phyloP scores from a whole-genome alignment of 306 rosid species.

The Medicago lupulina region DNA sequence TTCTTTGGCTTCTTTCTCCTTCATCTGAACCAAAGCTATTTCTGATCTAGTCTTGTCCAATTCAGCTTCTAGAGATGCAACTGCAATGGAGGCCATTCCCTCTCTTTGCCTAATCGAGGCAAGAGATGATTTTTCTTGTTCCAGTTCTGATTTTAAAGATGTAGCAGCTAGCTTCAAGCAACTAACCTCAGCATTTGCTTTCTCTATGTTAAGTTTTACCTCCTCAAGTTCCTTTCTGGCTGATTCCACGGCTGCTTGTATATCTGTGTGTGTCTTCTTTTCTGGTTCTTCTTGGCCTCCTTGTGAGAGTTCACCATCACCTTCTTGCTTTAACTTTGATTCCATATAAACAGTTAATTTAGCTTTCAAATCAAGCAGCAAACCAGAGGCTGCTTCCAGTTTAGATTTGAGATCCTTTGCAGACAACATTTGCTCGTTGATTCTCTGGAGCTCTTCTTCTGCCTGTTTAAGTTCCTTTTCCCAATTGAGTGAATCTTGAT shows the following conservation, averaged over 20 bases:
- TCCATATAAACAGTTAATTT: slow-evolving; percentile 91
- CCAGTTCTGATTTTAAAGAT: slow-evolving; percentile 81
- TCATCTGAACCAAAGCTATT: slow-evolving; percentile 88
- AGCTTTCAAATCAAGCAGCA: slow-evolving; percentile 82
- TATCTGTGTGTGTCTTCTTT: slow-evolving; percentile 64
- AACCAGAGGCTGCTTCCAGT: slow-evolving; percentile 77
- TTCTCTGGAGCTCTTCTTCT: slow-evolving; percentile 85
- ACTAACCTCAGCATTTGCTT: slow-evolving; percentile 82
- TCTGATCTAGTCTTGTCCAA: slow-evolving; percentile 82
- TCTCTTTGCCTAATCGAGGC: slow-evolving; percentile 81
- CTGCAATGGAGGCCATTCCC: slow-evolving; percentile 95
- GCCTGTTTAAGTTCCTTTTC: slow-evolving; percentile 91
- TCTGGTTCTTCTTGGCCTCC: slow-evolving; percentile 54
- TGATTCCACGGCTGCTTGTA: slow-evolving; percentile 79
- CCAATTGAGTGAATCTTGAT: slow-evolving; percentile 93
- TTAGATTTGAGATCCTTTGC: slow-evolving; percentile 86
- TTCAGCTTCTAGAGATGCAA: slow-evolving; percentile 90
- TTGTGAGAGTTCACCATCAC: slow-evolving; percentile 48
- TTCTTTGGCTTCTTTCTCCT: slow-evolving; percentile 91
- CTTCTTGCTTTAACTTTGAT: slow-evolving; percentile 70
- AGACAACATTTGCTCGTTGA: slow-evolving; percentile 72
- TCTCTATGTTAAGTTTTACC: slow-evolving; percentile 85
- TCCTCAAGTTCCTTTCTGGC: slow-evolving; percentile 85
- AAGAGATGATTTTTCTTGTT: slow-evolving; percentile 75
- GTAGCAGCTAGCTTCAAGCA: slow-evolving; percentile 84